Evolutionary conservation across 768 basidiomycete species (phyloP).

Genomic region (Collybia sp.): DNA sequence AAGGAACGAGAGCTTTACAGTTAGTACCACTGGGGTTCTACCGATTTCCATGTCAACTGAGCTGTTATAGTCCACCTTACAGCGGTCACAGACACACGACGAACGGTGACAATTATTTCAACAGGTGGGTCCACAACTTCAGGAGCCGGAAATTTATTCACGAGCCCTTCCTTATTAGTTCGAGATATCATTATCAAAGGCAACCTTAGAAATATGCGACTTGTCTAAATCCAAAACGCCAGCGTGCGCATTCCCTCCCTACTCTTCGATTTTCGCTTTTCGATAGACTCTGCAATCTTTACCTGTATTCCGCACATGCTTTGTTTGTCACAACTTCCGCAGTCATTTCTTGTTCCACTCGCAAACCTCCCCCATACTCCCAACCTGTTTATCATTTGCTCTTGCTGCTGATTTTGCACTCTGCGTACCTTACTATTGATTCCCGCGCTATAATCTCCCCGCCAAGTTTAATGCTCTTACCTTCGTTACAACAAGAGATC

Average conservation of each 20-base stretch:
- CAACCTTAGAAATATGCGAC: constrained; percentile 57
- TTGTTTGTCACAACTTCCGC: too few species aligned
- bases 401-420: too few species aligned
- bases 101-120: constrained; percentile 69
- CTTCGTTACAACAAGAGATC: too few species aligned
- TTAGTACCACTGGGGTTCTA: constrained; percentile 26
- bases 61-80: constrained; percentile 62
- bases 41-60: constrained; percentile 1
- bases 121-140: constrained; percentile 43
- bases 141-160: constrained; percentile 1
- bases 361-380: too few species aligned
- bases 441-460: too few species aligned
- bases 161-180: constrained; percentile 30
- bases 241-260: background rate
- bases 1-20: constrained; percentile 70
- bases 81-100: constrained; percentile 75
- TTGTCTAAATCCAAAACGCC: constrained; percentile 29
- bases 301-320: too few species aligned
- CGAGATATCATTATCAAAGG: constrained; percentile 67
- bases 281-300: too few species aligned
- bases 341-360: too few species aligned
- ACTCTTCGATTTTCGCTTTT: too few species aligned
- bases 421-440: too few species aligned
- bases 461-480: too few species aligned
- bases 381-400: too few species aligned